Evolutionary conservation across 2,329 filamentous ascomycete species (phyloP), one percentile per base, ranked within the genome.

Genomic region (Hypoxylon sp.): DNA sequence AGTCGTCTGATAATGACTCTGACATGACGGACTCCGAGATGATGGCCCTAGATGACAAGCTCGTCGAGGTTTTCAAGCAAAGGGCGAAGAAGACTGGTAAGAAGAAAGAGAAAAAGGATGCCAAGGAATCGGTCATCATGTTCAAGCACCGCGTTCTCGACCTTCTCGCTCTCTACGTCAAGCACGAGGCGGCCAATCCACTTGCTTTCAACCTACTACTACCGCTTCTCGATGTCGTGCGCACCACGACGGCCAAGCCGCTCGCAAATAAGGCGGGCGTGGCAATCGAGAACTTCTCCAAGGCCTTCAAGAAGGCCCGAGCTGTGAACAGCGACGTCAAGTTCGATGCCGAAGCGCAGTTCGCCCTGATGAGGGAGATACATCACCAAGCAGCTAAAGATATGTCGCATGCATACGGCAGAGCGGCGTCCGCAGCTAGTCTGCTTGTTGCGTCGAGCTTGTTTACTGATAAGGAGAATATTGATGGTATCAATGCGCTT

Each of bases 21-120:
- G 93, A 97, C 79, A 97, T 99, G 94, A 91, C 93, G 67, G 95
- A 98, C 80, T 94, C 95, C 17, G 91, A 97, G 77, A 98, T 98
- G 96, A 90, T 97, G 81, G 90, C 90, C 2, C 84, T 98, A 14
- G 95, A 98, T 75, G 87, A 87, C 10, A 91, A 95, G 76, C 88
- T 99, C 3, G 89, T 90, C 55, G 92, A 93, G 69, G 93, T 98
- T 68, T 97, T 98, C 85, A 89, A 90, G 71, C 90, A 94, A 71
- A 89, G 90, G 52, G 88, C 87, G 71, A 90, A 93, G 78, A 83
- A 83, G 14, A 82, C 83, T 1, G 90, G 86, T 77, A 68, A 91
- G 76, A 96, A 94, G 82, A 92, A 94, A 80, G 90, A 96, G 76
- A 91, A 92, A 74, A 93, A 93, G 76, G 91, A 95, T 66, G 94